phyloP scores from a whole-genome alignment of 106 monocot species.

The Alisma plantagoaquatica region DNA sequence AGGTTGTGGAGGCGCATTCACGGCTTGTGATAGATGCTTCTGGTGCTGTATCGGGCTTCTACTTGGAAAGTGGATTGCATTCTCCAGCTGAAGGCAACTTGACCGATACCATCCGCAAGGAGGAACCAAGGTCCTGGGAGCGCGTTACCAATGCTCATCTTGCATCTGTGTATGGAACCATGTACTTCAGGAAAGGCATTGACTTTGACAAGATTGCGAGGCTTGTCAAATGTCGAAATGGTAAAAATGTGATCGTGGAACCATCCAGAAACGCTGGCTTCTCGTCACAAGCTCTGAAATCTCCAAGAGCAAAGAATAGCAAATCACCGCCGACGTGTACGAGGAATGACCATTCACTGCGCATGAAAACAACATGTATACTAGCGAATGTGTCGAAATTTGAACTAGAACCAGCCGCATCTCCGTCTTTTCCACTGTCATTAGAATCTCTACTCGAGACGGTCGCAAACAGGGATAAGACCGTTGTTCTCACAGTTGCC shows the following conservation, averaged over 20 bases:
- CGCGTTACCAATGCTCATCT: conserved; percentile 47
- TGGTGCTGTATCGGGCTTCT: conserved; percentile 26
- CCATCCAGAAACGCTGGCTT: conserved; percentile 11
- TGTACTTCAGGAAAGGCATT: conserved; percentile 26
- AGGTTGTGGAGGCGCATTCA: conserved; percentile 60
- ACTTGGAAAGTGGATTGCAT: not conserved
- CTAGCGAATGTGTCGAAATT: conserved; percentile 13
- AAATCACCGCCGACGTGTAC: not conserved
- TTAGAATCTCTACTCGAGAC: conserved; percentile 47
- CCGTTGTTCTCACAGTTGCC: conserved; percentile 75
- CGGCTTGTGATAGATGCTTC: conserved; percentile 73
- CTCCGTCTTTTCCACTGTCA: conserved; percentile 37
- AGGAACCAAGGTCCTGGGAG: no score
- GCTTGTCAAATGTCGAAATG: conserved; percentile 36
- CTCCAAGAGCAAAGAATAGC: conserved; percentile 10
- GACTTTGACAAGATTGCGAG: conserved; percentile 6
- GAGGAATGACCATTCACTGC: not conserved
- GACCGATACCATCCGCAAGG: no score
- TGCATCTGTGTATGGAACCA: conserved; percentile 71
- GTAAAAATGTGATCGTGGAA: conserved; percentile 32
- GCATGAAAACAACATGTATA: no score
- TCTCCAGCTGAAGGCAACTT: not conserved
- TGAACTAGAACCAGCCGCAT: conserved; percentile 10
- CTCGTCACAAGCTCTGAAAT: not conserved
- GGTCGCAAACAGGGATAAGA: conserved; percentile 55